Evolutionary conservation across 2,329 filamentous ascomycete genomes (phyloP).

Genomic region (Trichoderma lentiforme): DNA sequence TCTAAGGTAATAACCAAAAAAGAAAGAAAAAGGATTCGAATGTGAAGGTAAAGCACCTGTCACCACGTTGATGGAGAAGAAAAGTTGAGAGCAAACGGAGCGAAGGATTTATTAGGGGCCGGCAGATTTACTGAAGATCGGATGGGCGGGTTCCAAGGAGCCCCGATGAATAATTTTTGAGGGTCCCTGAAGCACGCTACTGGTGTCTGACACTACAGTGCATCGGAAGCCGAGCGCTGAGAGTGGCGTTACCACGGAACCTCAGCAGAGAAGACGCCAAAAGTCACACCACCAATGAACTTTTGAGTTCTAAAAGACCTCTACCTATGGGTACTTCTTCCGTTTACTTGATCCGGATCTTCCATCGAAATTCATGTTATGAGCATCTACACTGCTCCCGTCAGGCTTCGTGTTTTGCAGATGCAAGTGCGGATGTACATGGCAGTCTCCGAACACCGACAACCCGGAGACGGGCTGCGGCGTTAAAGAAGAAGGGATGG

Average conservation of each 20-base stretch:
- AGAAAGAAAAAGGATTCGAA: neutral
- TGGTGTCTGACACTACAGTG: neutral
- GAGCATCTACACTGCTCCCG: neutral
- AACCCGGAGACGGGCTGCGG: neutral
- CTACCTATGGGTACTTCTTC: neutral
- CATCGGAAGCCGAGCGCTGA: conserved; percentile 13
- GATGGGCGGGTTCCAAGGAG: conserved; percentile 7
- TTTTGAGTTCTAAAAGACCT: neutral
- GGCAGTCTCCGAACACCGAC: neutral
- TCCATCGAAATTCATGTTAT: neutral
- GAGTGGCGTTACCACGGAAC: conserved; percentile 13
- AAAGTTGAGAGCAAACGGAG: neutral
- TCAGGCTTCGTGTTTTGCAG: neutral
- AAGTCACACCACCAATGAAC: conserved; percentile 14
- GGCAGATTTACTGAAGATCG: conserved; percentile 5
- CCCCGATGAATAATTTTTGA: conserved; percentile 22
- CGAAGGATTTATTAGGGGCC: conserved; percentile 11
- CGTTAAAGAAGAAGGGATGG: neutral
- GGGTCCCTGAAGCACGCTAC: conserved; percentile 24
- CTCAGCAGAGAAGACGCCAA: conserved; percentile 8
- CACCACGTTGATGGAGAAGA: neutral
- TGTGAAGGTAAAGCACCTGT: neutral
- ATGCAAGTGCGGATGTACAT: neutral
- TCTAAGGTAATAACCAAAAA: neutral
- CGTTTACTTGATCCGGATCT: neutral